Conservation (phyloP, 2,329 filamentous ascomycete species). For the Talaromyces pinophilus region DNA sequence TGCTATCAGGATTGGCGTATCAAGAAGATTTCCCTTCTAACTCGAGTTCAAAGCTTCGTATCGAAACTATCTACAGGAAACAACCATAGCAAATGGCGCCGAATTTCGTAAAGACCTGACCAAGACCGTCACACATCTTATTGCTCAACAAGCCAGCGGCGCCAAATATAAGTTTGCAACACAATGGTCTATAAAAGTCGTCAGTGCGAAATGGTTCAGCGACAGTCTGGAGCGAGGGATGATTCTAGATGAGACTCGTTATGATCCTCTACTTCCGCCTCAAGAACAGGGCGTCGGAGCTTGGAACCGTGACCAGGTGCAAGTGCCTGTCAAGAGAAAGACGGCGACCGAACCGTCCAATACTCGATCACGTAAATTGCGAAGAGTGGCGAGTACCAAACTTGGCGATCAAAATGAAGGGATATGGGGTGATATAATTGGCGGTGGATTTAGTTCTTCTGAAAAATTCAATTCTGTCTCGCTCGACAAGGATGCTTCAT, state of each 20-base stretch:
- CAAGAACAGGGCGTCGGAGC: slow-evolving; percentile 76
- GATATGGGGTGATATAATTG: slow-evolving; percentile 89
- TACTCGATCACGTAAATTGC: slow-evolving; percentile 73
- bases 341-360: slow-evolving; percentile 52
- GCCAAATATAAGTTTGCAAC: slow-evolving; percentile 90
- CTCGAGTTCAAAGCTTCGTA: slow-evolving; percentile 55
- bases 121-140: slow-evolving; percentile 80
- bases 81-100: slow-evolving; percentile 71
- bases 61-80: slow-evolving; percentile 69
- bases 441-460: slow-evolving; percentile 40
- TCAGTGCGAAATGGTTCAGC: slow-evolving; percentile 80
- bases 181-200: slow-evolving; percentile 76
- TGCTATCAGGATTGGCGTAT: slow-evolving; percentile 6
- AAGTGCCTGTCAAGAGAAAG: slow-evolving; percentile 34
- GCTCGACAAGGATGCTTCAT: slow-evolving; percentile 31
- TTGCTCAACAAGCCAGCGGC: slow-evolving; percentile 75
- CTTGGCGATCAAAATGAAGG: slow-evolving; percentile 75
- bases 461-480: slow-evolving; percentile 31
- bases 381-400: slow-evolving; percentile 83
- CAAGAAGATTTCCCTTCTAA: neutral
- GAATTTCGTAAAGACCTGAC: slow-evolving; percentile 85
- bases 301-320: slow-evolving; percentile 59
- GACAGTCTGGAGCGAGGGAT: slow-evolving; percentile 84
- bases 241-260: slow-evolving; percentile 84
- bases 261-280: slow-evolving; percentile 70